Conservation (phyloP, 805 yeast genomes). For the Barnettozyma pratensis region DNA sequence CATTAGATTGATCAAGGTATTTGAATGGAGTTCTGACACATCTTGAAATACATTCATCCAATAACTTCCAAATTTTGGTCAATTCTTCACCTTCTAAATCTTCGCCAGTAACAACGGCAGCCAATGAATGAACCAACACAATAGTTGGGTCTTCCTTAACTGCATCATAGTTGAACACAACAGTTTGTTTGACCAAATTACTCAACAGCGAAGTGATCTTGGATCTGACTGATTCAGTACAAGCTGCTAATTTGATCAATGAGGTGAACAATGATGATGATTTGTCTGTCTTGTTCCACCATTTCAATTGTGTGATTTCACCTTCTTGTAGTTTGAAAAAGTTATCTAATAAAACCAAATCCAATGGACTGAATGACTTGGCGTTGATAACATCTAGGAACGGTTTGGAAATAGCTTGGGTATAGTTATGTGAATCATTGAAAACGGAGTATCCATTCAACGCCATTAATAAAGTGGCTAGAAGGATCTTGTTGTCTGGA, state of each 20-base stretch:
- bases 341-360: slow-evolving; percentile 52
- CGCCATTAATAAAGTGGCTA: slow-evolving; percentile 42
- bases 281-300: slow-evolving; percentile 64
- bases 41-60: slow-evolving; percentile 76
- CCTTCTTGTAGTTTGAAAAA: slow-evolving; percentile 58
- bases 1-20: slow-evolving; percentile 58
- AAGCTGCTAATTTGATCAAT: slow-evolving; percentile 48
- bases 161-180: slow-evolving; percentile 44
- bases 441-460: slow-evolving; percentile 35
- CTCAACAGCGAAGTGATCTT: slow-evolving; percentile 48
- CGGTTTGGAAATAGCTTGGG: slow-evolving; percentile 29
- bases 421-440: slow-evolving; percentile 30
- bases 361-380: slow-evolving; percentile 41
- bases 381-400: slow-evolving; percentile 30
- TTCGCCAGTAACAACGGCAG: slow-evolving; percentile 14
- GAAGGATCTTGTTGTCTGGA: slow-evolving; percentile 39
- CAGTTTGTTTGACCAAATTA: slow-evolving; percentile 44
- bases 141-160: slow-evolving; percentile 49
- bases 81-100: slow-evolving; percentile 10
- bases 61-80: slow-evolving; percentile 47
- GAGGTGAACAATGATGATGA: slow-evolving; percentile 63
- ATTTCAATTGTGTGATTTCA: slow-evolving; percentile 51
- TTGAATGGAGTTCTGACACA: slow-evolving; percentile 75
- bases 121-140: slow-evolving; percentile 49
- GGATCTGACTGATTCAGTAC: slow-evolving; percentile 27